Evolutionary conservation across 2,329 filamentous ascomycete genomes (phyloP), one percentile per base, ranked within the genome.

Genomic region (Colletotrichum sp.): DNA sequence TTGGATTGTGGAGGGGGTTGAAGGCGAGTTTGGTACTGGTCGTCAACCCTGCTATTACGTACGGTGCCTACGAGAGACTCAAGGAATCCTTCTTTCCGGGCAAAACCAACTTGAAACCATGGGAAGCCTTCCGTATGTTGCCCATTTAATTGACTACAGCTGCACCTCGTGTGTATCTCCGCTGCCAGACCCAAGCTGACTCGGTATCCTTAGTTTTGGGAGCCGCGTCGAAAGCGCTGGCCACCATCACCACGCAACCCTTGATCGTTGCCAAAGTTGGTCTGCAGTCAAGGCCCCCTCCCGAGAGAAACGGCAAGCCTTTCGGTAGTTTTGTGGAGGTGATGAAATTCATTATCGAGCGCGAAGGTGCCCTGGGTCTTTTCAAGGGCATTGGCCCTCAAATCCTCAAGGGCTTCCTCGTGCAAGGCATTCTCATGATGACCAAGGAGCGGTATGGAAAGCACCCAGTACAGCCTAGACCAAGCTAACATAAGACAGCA

Each of bases 391-490:
- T 99, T 79, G 96, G 92, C 0, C 97, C 97, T 5, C 97, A 99
- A 84, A 94, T 99, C 67, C 85, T 96, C 75, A 99, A 99, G 86
- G 97, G 97, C 2, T 86, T 99, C 68, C 84, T 99, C 65, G 97
- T 99, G 4, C 97, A 99, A 83, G 97, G 97, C 66, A 92, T 99
- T 71, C 88, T 99, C 52, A 99, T 99, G 97, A 99, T 98, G 96
- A 97, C 96, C 64, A 99, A 99, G 87, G 97, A 99, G 86, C 91
- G 96, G 94, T 96, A 89, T 79, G 89, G 81, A 9, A 9, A 5
- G 65, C 2, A 39, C 5, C 13, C 67, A 34, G 66, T 55, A 9
- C 13, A 16, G n/a, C 18, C 12, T 48, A 18, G 10, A 28, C 8
- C 27, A 13, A 64, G 28, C 71, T 77, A 58, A 72, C 28, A 70